Base-by-base conservation (phyloP, 176 grass and related monocot genomes). In the Oropetium thomaeum region DNA sequence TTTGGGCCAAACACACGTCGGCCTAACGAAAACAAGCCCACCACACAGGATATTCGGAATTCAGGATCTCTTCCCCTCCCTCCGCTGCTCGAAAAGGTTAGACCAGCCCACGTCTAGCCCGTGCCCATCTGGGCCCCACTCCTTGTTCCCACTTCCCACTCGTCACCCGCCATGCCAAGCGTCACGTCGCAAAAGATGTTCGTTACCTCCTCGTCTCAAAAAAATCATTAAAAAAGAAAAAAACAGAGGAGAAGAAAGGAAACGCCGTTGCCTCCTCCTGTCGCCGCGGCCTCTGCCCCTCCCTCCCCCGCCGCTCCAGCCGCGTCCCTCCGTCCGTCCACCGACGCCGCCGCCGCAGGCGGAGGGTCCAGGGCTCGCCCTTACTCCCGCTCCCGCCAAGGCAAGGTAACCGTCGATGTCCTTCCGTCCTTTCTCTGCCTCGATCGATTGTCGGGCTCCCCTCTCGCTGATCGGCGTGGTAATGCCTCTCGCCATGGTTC, bases 251-350 rank as follows among this genome's bases (percentile, higher is more conserved):
- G 6, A 11, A 44, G n/a, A 28, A 67, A 14, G 41, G 74, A 76
- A 76, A 76, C 58, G 74, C 59, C 74, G 74, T 64, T 64, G 30
- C 74, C 74, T 77, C 47, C n/a, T n/a, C 54, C 40, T 20, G 27
- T 31, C 28, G 8, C 58, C 53, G 22, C 19, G 53, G 53, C 23
- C 57, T 58, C 54, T 30, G 51, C 4, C 9, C 16, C 59, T 20
- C 30, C 61, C 19, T 5, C 8, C 38, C 22, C 28, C 7, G 27
- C 67, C 67, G 22, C 67, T 17, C 74, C 8, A 55, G 11, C 26
- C 57, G 10, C 28, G 9, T 4, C 11, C 20, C 1, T 15, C 31
- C 39, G 8, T 41, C 9, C 25, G 10, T 7, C 28, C 73, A 39
- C 73, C 39, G 55, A 14, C 58, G 58, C 25, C 55, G 25, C n/a